Evolutionary conservation across 495 filamentous ascomycete species (phyloP).

Genomic region (Hamigera avellanea): DNA sequence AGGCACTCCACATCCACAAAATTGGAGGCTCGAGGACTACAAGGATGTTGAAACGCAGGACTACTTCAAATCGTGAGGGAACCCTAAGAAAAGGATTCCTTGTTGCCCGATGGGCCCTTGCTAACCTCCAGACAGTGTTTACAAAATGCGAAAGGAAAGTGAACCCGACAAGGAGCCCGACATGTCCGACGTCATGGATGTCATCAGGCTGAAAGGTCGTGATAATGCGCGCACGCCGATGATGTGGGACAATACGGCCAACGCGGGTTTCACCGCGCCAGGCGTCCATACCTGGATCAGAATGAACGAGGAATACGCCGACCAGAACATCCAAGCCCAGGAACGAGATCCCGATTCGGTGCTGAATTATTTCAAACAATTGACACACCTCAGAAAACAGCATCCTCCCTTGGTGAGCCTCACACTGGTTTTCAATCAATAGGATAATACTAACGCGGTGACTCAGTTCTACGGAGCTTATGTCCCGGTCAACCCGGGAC

Average conservation of each 20-base stretch:
- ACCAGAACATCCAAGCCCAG: slow-evolving; percentile 30
- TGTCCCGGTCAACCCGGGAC: slow-evolving; percentile 6
- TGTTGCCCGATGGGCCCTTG: too few species aligned
- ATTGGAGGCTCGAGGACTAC: slow-evolving; percentile 48
- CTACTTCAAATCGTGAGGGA: slow-evolving; percentile 36
- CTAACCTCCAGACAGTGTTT: not conserved
- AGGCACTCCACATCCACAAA: slow-evolving; percentile 49
- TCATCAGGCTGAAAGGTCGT: slow-evolving; percentile 21
- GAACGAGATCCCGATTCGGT: slow-evolving; percentile 17
- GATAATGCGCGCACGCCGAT: slow-evolving; percentile 38
- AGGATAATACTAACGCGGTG: not conserved
- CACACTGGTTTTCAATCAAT: too few species aligned
- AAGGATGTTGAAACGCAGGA: slow-evolving; percentile 52
- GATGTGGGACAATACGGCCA: slow-evolving; percentile 26
- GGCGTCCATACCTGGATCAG: slow-evolving; percentile 38
- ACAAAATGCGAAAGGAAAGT: slow-evolving; percentile 3
- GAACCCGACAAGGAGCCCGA: slow-evolving; percentile 12
- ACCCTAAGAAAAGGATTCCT: not conserved
- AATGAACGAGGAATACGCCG: slow-evolving; percentile 31
- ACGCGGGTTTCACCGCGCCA: slow-evolving; percentile 31
- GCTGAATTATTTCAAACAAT: slow-evolving; percentile 29
- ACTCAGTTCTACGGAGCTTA: slow-evolving; percentile 8
- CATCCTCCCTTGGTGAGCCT: slow-evolving; percentile 15
- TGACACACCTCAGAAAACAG: slow-evolving; percentile 29
- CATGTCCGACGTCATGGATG: slow-evolving; percentile 8